A percentile compares a stretch with the other conserved stretches of the same genome.
Evolutionary conservation across 768 basidiomycete species (phyloP).

Genomic region (Leccinum boreale): DNA sequence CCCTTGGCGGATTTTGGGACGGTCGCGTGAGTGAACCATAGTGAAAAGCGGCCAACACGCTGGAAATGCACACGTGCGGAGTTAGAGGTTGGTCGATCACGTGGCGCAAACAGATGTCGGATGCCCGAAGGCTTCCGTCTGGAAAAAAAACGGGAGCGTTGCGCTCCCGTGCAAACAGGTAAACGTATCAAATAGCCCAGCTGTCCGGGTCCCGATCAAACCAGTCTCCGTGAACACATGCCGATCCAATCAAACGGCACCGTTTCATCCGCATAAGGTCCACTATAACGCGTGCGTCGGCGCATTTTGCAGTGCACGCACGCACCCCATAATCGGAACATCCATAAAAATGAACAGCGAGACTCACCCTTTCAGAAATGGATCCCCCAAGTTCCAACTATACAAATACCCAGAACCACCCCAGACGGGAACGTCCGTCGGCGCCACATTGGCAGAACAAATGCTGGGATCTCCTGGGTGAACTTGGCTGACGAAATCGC

Average conservation of each 20-base stretch:
- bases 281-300: neutral
- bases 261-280: slow-evolving; percentile 5
- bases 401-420: slow-evolving; percentile 57
- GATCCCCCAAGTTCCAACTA: slow-evolving; percentile 75
- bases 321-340: neutral
- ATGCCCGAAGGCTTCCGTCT: slow-evolving; percentile 13
- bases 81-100: neutral
- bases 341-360: neutral
- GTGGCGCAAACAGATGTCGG: slow-evolving; percentile 2
- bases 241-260: neutral
- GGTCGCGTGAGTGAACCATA: slow-evolving; percentile 72
- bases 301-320: neutral
- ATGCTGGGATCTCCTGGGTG: slow-evolving; percentile 34
- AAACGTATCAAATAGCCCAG: neutral
- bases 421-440: slow-evolving; percentile 58
- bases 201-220: slow-evolving; percentile 3
- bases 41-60: slow-evolving; percentile 65
- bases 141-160: slow-evolving; percentile 1
- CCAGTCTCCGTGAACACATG: neutral
- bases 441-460: slow-evolving; percentile 54
- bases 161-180: neutral
- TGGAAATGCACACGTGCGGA: slow-evolving; percentile 22
- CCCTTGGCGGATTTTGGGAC: slow-evolving; percentile 61
- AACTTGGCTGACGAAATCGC: slow-evolving; percentile 58
- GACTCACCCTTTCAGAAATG: slow-evolving; percentile 71